Evolutionary conservation across 352 stramenopile species (phyloP), one percentile per base, ranked within the genome.

Genomic region (Phytophthora podocarpi): DNA sequence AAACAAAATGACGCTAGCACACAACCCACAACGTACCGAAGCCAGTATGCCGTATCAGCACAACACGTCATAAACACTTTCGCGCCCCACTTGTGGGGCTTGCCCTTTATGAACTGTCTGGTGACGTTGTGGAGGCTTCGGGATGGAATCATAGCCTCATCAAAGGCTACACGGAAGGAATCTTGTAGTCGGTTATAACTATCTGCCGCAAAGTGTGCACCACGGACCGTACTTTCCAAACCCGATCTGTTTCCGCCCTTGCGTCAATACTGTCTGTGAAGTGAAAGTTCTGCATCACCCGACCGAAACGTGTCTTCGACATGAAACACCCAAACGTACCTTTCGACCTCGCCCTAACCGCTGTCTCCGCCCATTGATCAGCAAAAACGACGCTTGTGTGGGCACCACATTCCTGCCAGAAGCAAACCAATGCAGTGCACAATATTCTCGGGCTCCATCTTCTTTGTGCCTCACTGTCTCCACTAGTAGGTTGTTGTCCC

Each of bases 31-130:
- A 39, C 21, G 16, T 20, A 30, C 46, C 51, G 52, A 0, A 64
- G 21, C n/a, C 37, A 64, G 20, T 64, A 64, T 1, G 52, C 16
- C 0, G 59, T 68, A 2, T 46, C 34, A 11, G 60, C 39, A 31
- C 51, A 63, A 15, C 59, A 68, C 1, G 42, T 68, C 49, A 67
- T 51, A 15, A 56, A 62, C 5, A 67, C 0, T 50, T 67, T 67
- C 1, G 59, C 61, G 0, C 59, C 49, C 49, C 48, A 67, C 4
- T 60, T 67, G 35, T 67, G 51, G 16, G 59, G 59, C 2, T 66
- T 66, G 13, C 59, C 57, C 21, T 59, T 66, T 34, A 46, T 34
- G 27, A 39, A 67, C 16, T 55, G 49, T 0, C 59, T 4, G 2
- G 26, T 67, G 1, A 54, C n/a, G 11, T 61, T 67, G 35, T 41